Conservation (phyloP, 2,329 filamentous ascomycete genomes). For the Xylariomycetidae sp. region DNA sequence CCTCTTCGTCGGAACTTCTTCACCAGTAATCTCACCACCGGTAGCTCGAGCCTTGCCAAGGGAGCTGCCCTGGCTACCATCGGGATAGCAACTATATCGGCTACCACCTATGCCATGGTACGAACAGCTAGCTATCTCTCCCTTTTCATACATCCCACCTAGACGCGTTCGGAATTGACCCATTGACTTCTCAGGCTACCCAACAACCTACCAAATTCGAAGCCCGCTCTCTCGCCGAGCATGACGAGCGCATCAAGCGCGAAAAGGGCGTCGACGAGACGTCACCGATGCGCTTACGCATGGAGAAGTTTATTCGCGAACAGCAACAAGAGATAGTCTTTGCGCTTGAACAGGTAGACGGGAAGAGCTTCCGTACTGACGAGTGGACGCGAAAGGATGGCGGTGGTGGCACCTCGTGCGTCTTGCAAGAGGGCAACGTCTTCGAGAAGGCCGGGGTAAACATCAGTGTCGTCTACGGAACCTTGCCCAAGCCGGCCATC, state of each 20-base stretch:
- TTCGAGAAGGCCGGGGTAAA: conserved; percentile 98
- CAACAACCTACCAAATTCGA: conserved; percentile 49
- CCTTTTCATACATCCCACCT: too few relatives aligned
- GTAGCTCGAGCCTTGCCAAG: conserved; percentile 12
- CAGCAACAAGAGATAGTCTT: conserved; percentile 85
- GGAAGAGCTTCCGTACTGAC: conserved; percentile 75
- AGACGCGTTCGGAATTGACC: conserved; percentile 14
- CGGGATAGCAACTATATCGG: conserved; percentile 13
- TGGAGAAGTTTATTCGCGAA: conserved; percentile 94
- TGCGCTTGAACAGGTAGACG: conserved; percentile 79
- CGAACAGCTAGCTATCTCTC: background rate
- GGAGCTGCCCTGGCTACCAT: conserved; percentile 13
- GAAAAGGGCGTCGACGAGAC: conserved; percentile 68
- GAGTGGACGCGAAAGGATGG: conserved; percentile 84
- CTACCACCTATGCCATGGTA: conserved; percentile 21
- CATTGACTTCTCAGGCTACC: conserved; percentile 30
- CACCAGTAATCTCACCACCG: conserved; percentile 12
- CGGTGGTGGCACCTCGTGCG: conserved; percentile 89
- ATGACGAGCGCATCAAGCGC: conserved; percentile 75
- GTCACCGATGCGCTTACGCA: conserved; percentile 94
- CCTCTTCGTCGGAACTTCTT: conserved; percentile 17
- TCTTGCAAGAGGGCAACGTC: conserved; percentile 91
- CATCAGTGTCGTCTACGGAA: conserved; percentile 91
- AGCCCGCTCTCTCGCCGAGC: conserved; percentile 71
- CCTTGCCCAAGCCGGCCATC: conserved; percentile 80